phyloP scores from a whole-genome alignment of 2,329 filamentous ascomycete species.

The Ambrosiella cleistominuta region DNA sequence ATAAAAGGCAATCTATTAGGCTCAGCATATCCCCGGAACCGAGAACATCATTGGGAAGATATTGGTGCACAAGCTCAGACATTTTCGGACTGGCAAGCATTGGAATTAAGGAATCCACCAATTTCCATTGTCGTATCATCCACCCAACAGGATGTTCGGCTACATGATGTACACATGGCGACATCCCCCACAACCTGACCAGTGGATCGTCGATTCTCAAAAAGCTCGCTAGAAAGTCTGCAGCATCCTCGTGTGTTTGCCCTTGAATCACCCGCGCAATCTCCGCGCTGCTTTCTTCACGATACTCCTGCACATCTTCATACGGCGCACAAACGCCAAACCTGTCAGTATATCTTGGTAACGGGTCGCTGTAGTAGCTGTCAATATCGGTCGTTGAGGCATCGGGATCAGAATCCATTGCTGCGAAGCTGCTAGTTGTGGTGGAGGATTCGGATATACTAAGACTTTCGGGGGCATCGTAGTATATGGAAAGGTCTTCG shows the following conservation, averaged over 20 bases:
- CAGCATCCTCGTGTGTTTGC: background rate
- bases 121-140: background rate
- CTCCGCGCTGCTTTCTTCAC: background rate
- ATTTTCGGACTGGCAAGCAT: background rate
- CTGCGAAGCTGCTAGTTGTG: background rate
- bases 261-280: background rate
- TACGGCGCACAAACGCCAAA: background rate
- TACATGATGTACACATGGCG: background rate
- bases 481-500: constrained; percentile 5
- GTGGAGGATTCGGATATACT: background rate
- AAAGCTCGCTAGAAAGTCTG: background rate
- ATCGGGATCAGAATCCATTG: background rate
- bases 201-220: background rate
- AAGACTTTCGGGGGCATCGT: constrained; percentile 3
- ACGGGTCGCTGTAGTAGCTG: constrained; percentile 2
- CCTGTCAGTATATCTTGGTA: background rate
- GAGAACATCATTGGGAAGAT: background rate
- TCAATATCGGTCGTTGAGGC: constrained; percentile 1
- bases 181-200: background rate
- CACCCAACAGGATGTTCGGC: background rate
- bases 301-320: background rate
- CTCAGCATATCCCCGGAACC: background rate
- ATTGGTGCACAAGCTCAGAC: background rate
- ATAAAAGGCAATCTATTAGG: background rate
- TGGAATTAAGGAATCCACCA: background rate